Percentiles rank a stretch among this genome's conserved stretches.
Evolutionary conservation across 306 rosid genomes (phyloP).

Genomic region (Sphenostylis stenocarpa): DNA sequence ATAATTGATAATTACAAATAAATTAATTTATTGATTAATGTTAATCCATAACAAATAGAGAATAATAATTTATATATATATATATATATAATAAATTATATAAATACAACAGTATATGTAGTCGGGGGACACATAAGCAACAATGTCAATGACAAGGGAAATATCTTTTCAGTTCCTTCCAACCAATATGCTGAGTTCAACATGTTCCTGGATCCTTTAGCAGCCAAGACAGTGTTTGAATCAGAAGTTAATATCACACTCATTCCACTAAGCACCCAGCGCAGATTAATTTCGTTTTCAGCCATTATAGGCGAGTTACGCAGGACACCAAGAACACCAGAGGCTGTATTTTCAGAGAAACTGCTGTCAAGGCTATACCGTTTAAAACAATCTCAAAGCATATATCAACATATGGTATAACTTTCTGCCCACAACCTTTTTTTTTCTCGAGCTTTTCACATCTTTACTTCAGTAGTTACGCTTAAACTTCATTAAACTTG

Average conservation of each 20-base stretch:
- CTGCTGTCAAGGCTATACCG: constrained; percentile 54
- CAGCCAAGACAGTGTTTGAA: constrained; percentile 71
- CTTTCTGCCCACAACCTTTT: background rate
- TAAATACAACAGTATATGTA: too few relatives aligned
- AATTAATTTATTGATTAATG: too few relatives aligned
- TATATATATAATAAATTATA: too few relatives aligned
- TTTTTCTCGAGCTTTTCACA: background rate
- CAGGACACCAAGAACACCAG: constrained; percentile 49
- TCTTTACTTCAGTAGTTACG: background rate
- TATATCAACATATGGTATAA: constrained; percentile 78
- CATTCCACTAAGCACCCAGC: constrained; percentile 70
- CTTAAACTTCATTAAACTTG: background rate
- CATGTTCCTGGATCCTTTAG: constrained; percentile 82
- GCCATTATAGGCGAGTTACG: constrained; percentile 33
- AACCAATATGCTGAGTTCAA: constrained; percentile 82
- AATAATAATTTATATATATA: too few relatives aligned
- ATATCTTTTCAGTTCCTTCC: constrained; percentile 68
- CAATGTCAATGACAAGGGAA: constrained; percentile 56
- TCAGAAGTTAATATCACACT: constrained; percentile 64
- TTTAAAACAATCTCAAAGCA: constrained; percentile 45
- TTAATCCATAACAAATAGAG: too few relatives aligned
- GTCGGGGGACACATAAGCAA: constrained; percentile 80
- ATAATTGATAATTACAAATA: too few relatives aligned
- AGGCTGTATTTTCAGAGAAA: constrained; percentile 50
- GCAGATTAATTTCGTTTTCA: constrained; percentile 50